Conservation (phyloP, 306 rosid genomes). For the Gastrolobium villosum region DNA sequence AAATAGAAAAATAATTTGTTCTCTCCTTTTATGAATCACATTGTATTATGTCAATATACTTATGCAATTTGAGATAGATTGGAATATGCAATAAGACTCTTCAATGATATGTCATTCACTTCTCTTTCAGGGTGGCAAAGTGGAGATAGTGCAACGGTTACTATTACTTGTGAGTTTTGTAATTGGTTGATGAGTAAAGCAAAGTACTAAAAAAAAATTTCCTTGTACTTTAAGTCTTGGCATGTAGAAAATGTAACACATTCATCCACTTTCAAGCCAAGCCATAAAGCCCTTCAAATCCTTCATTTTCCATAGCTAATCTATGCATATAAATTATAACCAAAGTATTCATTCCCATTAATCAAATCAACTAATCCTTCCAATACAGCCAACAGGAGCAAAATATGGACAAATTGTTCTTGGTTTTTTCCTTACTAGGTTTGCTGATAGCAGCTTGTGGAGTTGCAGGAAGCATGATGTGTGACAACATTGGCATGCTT, state of each 20-base stretch:
- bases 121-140: conserved; percentile 52
- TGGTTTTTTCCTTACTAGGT: conserved; percentile 60
- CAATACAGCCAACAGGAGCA: conserved; percentile 48
- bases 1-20: conserved; percentile 43
- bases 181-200: conserved; percentile 95
- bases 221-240: conserved; percentile 96
- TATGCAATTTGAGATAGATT: conserved; percentile 33
- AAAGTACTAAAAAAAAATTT: conserved; percentile 62
- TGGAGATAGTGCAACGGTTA: conserved; percentile 51
- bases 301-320: conserved; percentile 73
- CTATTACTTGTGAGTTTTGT: conserved; percentile 59
- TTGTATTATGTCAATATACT: conserved; percentile 40
- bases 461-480: conserved; percentile 64
- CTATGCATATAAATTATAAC: conserved; percentile 74
- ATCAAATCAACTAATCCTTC: conserved; percentile 67
- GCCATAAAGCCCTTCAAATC: conserved; percentile 77
- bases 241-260: conserved; percentile 78
- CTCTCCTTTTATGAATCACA: conserved; percentile 35
- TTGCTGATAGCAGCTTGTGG: conserved; percentile 68
- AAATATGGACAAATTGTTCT: conserved; percentile 71
- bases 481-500: conserved; percentile 59
- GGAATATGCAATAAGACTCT: conserved; percentile 46
- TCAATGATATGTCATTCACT: conserved; percentile 46
- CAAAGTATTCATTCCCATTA: conserved; percentile 65
- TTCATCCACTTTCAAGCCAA: conserved; percentile 98